phyloP scores from a whole-genome alignment of 75 land plant species.

The Cryptomeria japonica region DNA sequence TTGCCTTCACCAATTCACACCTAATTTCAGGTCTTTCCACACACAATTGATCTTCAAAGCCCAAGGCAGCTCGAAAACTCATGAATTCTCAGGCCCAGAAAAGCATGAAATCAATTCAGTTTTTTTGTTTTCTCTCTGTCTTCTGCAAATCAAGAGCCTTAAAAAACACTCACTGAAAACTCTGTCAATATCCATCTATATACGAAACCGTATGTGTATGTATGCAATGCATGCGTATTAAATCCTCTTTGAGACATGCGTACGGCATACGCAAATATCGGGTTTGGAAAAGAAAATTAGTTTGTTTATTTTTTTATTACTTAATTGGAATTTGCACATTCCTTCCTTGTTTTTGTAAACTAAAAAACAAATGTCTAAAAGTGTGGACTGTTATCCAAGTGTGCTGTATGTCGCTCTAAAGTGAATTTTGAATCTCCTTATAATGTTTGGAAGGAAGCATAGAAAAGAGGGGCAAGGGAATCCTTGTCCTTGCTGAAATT shows the following conservation, averaged over 20 bases:
- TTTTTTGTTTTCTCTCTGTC: background rate
- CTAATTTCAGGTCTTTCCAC: background rate
- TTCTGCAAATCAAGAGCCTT: background rate
- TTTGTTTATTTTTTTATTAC: background rate
- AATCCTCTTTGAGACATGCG: background rate
- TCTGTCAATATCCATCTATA: background rate
- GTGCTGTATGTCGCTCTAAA: constrained; percentile 2
- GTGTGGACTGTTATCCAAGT: background rate
- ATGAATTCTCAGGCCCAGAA: background rate
- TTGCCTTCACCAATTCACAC: background rate
- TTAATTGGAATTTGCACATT: background rate
- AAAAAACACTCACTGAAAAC: background rate
- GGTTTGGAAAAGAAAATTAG: background rate
- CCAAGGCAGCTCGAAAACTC: background rate
- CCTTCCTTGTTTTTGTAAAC: constrained; percentile 2
- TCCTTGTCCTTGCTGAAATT: background rate
- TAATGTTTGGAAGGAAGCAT: constrained; percentile 5
- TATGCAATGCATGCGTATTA: background rate
- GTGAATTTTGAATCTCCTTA: background rate
- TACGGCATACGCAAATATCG: background rate
- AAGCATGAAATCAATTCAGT: background rate
- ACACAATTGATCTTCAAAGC: background rate
- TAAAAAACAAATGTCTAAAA: constrained; percentile 3
- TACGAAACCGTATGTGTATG: background rate
- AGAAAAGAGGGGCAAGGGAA: background rate